Evolutionary conservation across 2,329 filamentous ascomycete species (phyloP).

Genomic region (Ramularia endophylla): DNA sequence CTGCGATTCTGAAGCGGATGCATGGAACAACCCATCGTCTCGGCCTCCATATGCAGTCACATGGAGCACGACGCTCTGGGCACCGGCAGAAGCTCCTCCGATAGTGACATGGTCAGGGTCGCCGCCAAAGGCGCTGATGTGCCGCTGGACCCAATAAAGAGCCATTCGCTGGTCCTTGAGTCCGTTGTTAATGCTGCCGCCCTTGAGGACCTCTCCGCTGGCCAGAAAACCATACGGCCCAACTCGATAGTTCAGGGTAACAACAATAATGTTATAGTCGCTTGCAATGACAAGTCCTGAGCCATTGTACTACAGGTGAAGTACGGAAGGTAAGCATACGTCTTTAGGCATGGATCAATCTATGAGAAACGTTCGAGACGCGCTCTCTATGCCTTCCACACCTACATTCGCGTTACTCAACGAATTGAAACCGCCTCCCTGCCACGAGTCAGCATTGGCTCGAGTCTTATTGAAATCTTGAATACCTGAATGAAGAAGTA

Average conservation of each 20-base stretch:
- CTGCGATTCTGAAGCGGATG: constrained; percentile 50
- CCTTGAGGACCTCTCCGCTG: constrained; percentile 46
- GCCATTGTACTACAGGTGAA: no score
- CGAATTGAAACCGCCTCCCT: constrained; percentile 43
- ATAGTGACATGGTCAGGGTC: constrained; percentile 62
- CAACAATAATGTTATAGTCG: constrained; percentile 57
- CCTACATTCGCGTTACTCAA: constrained; percentile 43
- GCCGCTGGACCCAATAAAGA: constrained; percentile 61
- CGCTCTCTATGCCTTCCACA: no score
- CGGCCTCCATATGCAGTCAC: constrained; percentile 50
- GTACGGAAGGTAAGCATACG: no score
- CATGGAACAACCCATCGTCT: constrained; percentile 46
- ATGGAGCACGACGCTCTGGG: constrained; percentile 58
- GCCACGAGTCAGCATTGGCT: constrained; percentile 17
- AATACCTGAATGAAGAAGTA: constrained; percentile 53
- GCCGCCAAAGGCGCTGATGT: constrained; percentile 64
- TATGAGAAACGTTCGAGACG: no score
- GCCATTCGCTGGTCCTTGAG: constrained; percentile 65
- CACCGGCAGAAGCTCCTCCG: constrained; percentile 64
- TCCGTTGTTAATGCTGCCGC: constrained; percentile 60
- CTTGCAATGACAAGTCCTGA: constrained; percentile 56
- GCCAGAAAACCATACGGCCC: constrained; percentile 68
- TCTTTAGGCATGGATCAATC: no score
- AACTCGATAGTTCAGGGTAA: constrained; percentile 71
- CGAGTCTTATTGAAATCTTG: constrained; percentile 40